Conservation (phyloP, 2,329 filamentous ascomycete genomes). For the Graphilbum ipis-grandicollis region DNA sequence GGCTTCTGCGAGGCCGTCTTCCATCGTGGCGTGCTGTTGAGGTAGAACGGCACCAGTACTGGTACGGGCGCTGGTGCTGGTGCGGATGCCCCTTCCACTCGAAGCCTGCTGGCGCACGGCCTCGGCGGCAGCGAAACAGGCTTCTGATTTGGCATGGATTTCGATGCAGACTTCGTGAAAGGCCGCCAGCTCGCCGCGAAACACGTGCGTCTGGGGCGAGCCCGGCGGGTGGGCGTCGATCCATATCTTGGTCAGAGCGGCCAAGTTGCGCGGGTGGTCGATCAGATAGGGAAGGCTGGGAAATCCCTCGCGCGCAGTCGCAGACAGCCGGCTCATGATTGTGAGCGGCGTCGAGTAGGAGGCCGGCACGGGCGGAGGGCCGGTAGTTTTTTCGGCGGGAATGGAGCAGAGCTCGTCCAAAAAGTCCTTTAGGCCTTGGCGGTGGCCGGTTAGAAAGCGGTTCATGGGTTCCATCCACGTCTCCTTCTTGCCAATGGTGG, state of each 20-base stretch:
- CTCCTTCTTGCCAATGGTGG: conserved; percentile 84
- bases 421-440: conserved; percentile 68
- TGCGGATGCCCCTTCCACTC: too few species aligned
- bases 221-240: conserved; percentile 33
- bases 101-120: conserved; percentile 18
- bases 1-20: conserved; percentile 24
- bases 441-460: conserved; percentile 57
- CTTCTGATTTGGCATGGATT: conserved; percentile 32
- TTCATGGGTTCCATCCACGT: conserved; percentile 99
- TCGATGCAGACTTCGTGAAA: conserved; percentile 34
- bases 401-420: conserved; percentile 78
- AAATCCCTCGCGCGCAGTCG: conserved; percentile 75
- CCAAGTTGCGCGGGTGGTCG: conserved; percentile 72
- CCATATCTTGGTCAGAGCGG: conserved; percentile 70
- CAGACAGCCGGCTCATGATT: conserved; percentile 67
- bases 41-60: conserved; percentile 4
- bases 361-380: conserved; percentile 44
- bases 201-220: conserved; percentile 16
- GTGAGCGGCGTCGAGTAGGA: conserved; percentile 87
- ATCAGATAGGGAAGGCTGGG: conserved; percentile 86
- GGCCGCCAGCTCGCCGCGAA: conserved; percentile 32
- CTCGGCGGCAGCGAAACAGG: conserved; percentile 33
- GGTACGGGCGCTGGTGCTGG: conserved; percentile 11
- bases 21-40: conserved; percentile 8
- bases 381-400: conserved; percentile 46